Conservation (phyloP, 306 rosid genomes). For the Sesbania bispinosa region DNA sequence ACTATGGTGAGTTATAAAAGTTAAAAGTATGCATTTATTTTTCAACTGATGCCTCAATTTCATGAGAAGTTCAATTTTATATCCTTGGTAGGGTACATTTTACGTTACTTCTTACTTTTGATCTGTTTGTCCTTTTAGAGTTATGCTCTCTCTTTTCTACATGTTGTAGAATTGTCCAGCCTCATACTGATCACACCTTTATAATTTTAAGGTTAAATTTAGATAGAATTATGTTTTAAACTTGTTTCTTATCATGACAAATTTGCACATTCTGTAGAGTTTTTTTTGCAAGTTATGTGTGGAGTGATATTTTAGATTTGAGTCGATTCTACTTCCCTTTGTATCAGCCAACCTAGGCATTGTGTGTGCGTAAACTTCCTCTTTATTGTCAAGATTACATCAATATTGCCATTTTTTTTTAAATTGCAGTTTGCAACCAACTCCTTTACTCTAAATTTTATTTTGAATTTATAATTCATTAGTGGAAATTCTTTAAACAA, state of each 20-base stretch:
- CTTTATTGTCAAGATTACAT: background rate
- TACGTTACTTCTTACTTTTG: background rate
- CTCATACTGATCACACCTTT: background rate
- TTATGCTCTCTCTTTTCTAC: slow-evolving; percentile 5
- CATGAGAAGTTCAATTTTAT: background rate
- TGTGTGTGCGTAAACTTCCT: background rate
- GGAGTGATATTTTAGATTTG: background rate
- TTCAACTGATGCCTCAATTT: background rate
- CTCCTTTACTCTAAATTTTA: background rate
- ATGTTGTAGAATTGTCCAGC: background rate
- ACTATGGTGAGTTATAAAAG: slow-evolving; percentile 51
- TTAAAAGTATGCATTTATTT: background rate
- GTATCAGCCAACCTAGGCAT: background rate
- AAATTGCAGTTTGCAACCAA: background rate
- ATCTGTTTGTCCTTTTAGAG: background rate
- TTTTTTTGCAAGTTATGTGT: no score
- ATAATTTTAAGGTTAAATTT: background rate
- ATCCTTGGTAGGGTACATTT: background rate
- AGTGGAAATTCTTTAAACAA: background rate
- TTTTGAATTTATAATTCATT: background rate
- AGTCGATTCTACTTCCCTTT: background rate
- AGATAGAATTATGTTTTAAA: background rate
- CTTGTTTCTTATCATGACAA: background rate
- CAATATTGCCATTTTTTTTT: background rate
- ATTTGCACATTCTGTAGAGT: no score